These are phyloP conservation scores for Staphylotrichum longicolle DNA, from an alignment of 495 filamentous ascomycete species.

Conservation along the genomic window DNA sequence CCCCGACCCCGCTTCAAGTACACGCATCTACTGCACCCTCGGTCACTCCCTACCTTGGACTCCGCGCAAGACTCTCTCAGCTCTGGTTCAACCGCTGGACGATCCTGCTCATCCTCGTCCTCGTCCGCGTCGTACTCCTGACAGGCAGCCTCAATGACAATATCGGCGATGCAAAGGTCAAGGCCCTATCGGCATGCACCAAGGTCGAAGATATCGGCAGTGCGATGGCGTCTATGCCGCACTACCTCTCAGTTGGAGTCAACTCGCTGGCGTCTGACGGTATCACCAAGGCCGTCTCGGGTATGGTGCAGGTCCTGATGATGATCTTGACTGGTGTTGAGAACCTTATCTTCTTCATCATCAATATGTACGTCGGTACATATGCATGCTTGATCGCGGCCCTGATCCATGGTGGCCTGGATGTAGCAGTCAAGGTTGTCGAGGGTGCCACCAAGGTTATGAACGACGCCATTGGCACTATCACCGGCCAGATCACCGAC, in stretches of 20 bases:
- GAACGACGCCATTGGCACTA: slow-evolving; percentile 65
- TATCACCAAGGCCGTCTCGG: slow-evolving; percentile 74
- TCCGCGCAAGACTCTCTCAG: slow-evolving; percentile 86
- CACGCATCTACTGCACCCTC: slow-evolving; percentile 32
- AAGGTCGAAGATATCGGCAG: slow-evolving; percentile 93
- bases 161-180: slow-evolving; percentile 67
- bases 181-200: slow-evolving; percentile 85
- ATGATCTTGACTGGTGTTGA: slow-evolving; percentile 80
- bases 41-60: slow-evolving; percentile 89
- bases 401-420: slow-evolving; percentile 71
- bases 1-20: slow-evolving; percentile 15
- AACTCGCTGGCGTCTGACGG: slow-evolving; percentile 78
- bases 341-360: slow-evolving; percentile 81
- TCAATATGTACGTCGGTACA: slow-evolving; percentile 83
- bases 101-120: slow-evolving; percentile 77
- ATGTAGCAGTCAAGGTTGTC: slow-evolving; percentile 63
- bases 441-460: slow-evolving; percentile 69
- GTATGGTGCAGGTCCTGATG: slow-evolving; percentile 68
- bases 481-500: slow-evolving; percentile 61
- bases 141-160: slow-evolving; percentile 65
- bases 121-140: slow-evolving; percentile 75
- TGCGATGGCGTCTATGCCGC: slow-evolving; percentile 94
- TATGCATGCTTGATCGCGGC: slow-evolving; percentile 85
- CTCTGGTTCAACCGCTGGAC: slow-evolving; percentile 98
- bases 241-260: slow-evolving; percentile 84